Base-by-base conservation (phyloP, 352 stramenopile species). In the Phytophthora pistaciae region DNA sequence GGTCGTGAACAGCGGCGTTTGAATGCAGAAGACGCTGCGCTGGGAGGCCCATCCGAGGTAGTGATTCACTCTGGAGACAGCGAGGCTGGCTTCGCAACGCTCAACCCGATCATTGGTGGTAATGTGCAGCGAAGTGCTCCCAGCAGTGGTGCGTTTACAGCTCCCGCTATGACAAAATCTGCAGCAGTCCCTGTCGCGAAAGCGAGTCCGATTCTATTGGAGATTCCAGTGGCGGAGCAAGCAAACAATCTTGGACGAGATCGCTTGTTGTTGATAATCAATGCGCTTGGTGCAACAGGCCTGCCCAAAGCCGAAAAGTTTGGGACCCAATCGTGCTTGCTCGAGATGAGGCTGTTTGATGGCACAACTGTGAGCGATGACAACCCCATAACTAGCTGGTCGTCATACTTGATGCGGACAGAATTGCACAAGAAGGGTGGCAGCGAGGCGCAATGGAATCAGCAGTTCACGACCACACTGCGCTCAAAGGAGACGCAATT, bases 381-480 rank as follows among this genome's bases (percentile, higher is more conserved):
- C 21, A 73, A 27, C 21, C 40, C 53, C 33, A 18, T 23, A 40
- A 14, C 33, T 59, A 64, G 11, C 10, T 64, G 48, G 13, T 64
- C 72, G 3, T 77, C 64, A 7, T 78, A 69, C 10, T 70, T 79
- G 55, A 72, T 92, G 59, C 78, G 84, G 21, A 94, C 88, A 13
- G 70, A 74, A 14, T 38, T 93, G 20, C 86, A 93, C 74, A 94
- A 93, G 76, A 95, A 95, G 66, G 84, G 89, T 13, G 87, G 89
- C 4, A 92, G 83, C 31, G 87, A 96, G 50, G 87, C 89, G 10
- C 84, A 93, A 55, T 96, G 87, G 89, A 92, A 96, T 46, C 85
- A 95, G 62, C 84, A 92, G 48, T 95, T 96, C 58, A 88, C 79
- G 1, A 76, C 78, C 3, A 62, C 64, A 0, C 64, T 96, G 27